Conservation (phyloP, 2,329 filamentous ascomycete genomes). For the Ceratocystis cacaofunesta region DNA sequence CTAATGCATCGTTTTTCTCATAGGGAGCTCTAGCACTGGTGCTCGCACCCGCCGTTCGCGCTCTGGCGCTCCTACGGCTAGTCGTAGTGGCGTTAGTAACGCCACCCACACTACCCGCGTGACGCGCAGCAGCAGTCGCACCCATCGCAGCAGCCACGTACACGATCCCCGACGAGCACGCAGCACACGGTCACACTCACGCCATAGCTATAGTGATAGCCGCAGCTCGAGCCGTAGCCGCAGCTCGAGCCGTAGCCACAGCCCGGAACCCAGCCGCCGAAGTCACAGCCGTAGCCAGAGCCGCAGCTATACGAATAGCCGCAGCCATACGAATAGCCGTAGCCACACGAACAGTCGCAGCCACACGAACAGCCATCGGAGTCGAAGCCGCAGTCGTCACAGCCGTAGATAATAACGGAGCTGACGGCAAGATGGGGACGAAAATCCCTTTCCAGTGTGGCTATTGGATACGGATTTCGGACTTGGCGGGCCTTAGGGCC, state of each 20-base stretch:
- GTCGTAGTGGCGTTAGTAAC: conserved; percentile 9
- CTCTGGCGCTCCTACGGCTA: background rate
- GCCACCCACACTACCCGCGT: conserved; percentile 9
- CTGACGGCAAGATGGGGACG: background rate
- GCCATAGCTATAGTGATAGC: conserved; percentile 3
- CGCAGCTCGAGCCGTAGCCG: background rate
- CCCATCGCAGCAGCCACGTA: conserved; percentile 22
- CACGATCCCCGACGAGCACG: conserved; percentile 22
- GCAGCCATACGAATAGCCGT: conserved; percentile 3
- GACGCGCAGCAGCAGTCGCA: conserved; percentile 11
- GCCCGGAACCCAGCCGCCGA: background rate
- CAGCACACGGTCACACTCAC: conserved; percentile 13
- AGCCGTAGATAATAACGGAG: background rate
- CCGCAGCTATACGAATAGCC: background rate
- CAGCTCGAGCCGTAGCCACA: background rate
- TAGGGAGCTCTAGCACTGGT: conserved; percentile 34
- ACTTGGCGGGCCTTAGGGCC: background rate
- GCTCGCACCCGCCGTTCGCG: conserved; percentile 26
- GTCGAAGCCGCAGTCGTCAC: background rate
- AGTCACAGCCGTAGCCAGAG: background rate
- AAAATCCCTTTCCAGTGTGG: background rate
- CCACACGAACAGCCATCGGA: background rate
- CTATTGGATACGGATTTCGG: background rate
- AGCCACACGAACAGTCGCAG: conserved; percentile 8
- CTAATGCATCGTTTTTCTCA: conserved; percentile 7